phyloP scores from a whole-genome alignment of 352 stramenopile genomes.

The Globisporangium viniferum region DNA sequence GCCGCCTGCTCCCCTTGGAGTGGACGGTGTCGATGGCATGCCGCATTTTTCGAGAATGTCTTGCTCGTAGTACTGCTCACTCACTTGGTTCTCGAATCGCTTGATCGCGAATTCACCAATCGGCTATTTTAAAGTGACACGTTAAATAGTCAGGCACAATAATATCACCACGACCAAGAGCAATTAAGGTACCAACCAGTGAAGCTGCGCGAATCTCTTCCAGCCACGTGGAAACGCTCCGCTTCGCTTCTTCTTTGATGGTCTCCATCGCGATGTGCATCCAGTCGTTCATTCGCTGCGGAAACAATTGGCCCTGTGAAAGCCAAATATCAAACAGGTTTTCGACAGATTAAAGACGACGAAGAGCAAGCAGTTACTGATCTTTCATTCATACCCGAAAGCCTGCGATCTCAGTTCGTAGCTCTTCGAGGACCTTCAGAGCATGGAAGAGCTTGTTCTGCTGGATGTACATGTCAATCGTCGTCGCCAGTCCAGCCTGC shows the following conservation, averaged over 20 bases:
- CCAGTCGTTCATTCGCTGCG: conserved; percentile 77
- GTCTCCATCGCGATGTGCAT: conserved; percentile 68
- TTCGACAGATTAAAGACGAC: not conserved
- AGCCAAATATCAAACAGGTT: not conserved
- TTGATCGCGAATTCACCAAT: conserved; percentile 68
- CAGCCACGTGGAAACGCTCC: conserved; percentile 58
- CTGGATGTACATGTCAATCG: conserved; percentile 64
- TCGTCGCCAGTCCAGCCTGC: conserved; percentile 60
- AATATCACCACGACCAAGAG: not conserved
- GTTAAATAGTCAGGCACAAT: not conserved
- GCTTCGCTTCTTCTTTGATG: conserved; percentile 74
- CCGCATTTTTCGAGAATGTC: conserved; percentile 76
- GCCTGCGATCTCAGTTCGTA: conserved; percentile 59
- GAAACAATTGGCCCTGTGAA: conserved; percentile 58
- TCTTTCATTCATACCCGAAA: conserved; percentile 42
- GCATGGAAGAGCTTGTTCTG: conserved; percentile 72
- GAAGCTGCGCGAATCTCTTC: conserved; percentile 66
- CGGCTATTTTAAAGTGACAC: conserved; percentile 21
- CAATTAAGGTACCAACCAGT: conserved; percentile 40
- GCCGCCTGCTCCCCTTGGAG: conserved; percentile 6
- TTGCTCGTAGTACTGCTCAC: conserved; percentile 71
- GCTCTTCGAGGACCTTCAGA: conserved; percentile 71
- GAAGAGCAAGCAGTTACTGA: not conserved
- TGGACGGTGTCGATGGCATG: conserved; percentile 19
- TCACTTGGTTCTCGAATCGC: conserved; percentile 73